A percentile compares a stretch with the other conserved stretches of the same genome.
Evolutionary conservation across 73 alveolate genomes (phyloP).

Genomic region (Paramecium sonneborni): DNA sequence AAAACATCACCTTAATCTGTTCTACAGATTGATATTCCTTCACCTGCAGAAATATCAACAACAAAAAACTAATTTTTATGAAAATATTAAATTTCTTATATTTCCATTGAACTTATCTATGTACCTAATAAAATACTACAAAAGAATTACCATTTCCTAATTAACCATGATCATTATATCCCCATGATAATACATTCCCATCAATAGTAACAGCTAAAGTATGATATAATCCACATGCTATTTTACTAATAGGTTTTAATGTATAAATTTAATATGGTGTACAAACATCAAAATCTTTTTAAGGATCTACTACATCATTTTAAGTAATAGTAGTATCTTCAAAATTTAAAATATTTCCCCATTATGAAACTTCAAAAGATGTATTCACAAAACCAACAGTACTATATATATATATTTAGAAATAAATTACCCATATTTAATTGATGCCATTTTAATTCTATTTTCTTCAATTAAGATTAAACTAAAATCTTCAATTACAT

Average conservation of each 20-base stretch:
- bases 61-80: not conserved
- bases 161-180: constrained; percentile 43
- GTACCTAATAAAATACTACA: not conserved
- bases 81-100: not conserved
- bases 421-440: not conserved
- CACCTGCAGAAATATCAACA: not conserved
- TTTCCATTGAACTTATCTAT: not conserved
- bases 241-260: not conserved
- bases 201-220: constrained; percentile 54
- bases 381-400: not conserved
- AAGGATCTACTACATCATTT: not conserved
- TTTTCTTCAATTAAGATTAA: not conserved
- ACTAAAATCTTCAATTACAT: not conserved
- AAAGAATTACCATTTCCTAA: constrained; percentile 22
- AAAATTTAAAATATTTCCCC: not conserved
- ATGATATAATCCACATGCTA: constrained; percentile 27
- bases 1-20: constrained; percentile 5
- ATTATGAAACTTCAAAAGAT: constrained; percentile 8
- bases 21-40: not conserved
- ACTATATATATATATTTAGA: not conserved
- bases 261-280: not conserved
- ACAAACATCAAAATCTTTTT: not conserved
- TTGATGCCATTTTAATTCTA: not conserved
- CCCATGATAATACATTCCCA: constrained; percentile 57
- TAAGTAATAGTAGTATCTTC: not conserved